These are phyloP conservation scores for Leishmania martiniquensis DNA, from an alignment of 208 protist species.

Conservation along the genomic window DNA sequence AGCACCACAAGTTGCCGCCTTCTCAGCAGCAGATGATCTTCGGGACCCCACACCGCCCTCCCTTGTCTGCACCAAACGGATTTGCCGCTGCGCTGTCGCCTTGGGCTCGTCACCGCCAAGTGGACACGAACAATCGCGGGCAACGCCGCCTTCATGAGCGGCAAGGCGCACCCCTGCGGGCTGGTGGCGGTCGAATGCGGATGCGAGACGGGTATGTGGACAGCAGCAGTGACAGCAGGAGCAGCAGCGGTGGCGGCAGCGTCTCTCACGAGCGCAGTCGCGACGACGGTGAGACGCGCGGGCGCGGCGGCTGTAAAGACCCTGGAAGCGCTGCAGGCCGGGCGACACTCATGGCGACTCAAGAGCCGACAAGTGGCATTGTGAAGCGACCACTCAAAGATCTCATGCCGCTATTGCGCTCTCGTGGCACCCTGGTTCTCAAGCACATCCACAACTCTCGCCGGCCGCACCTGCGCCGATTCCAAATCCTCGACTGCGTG, in stretches of 20 bases:
- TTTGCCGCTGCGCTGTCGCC: background rate
- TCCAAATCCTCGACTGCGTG: conserved; percentile 61
- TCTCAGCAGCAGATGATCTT: background rate
- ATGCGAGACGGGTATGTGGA: background rate
- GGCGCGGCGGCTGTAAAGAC: background rate
- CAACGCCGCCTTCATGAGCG: background rate
- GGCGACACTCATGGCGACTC: conserved; percentile 1
- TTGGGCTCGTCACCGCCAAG: background rate
- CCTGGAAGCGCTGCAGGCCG: background rate
- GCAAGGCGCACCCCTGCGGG: background rate
- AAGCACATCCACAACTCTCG: conserved; percentile 44
- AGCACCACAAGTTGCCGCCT: background rate
- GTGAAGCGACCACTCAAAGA: conserved; percentile 47
- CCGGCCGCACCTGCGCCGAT: conserved; percentile 63
- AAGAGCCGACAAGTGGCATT: conserved; percentile 37
- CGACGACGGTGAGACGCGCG: background rate
- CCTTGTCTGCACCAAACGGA: background rate
- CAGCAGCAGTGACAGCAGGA: background rate
- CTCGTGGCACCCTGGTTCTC: conserved; percentile 35
- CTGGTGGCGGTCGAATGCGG: background rate
- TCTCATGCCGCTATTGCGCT: conserved; percentile 64
- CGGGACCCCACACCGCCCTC: background rate
- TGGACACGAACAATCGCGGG: background rate
- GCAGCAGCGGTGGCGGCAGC: background rate
- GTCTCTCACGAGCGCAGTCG: background rate